Percentiles rank a stretch among this genome's conserved stretches.
Evolutionary conservation across 495 filamentous ascomycete genomes (phyloP).

Genomic region (Neurospora terricola): DNA sequence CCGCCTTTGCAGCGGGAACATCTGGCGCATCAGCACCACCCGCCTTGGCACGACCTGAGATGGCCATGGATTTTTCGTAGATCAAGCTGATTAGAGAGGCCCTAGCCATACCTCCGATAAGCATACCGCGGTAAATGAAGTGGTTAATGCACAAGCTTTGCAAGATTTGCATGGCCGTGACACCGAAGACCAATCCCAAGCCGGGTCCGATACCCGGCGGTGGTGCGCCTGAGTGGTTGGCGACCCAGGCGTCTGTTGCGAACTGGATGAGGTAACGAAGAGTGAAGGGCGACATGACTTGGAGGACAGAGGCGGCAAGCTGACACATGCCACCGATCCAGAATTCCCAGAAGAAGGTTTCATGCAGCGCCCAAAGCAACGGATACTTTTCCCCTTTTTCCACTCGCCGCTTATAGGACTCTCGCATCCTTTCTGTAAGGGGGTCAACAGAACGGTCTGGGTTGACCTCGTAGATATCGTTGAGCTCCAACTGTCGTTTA

Average conservation of each 20-base stretch:
- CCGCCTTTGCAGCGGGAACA: slow-evolving; percentile 25
- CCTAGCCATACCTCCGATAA: slow-evolving; percentile 67
- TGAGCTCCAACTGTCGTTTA: slow-evolving; percentile 67
- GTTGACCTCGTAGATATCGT: slow-evolving; percentile 83
- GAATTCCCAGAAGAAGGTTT: slow-evolving; percentile 81
- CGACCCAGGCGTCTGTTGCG: slow-evolving; percentile 65
- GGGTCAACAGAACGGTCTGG: slow-evolving; percentile 62
- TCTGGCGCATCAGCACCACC: slow-evolving; percentile 39
- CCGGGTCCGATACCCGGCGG: slow-evolving; percentile 55
- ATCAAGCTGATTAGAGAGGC: slow-evolving; percentile 65
- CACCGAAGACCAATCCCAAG: slow-evolving; percentile 64
- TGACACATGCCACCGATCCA: slow-evolving; percentile 71
- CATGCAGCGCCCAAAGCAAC: slow-evolving; percentile 71
- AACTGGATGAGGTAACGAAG: slow-evolving; percentile 70
- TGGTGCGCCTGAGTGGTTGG: slow-evolving; percentile 36
- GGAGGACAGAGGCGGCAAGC: slow-evolving; percentile 56
- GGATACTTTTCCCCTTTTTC: slow-evolving; percentile 62
- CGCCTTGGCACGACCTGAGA: slow-evolving; percentile 69
- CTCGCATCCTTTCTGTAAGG: slow-evolving; percentile 52
- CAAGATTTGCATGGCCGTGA: slow-evolving; percentile 63
- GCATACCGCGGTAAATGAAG: slow-evolving; percentile 73
- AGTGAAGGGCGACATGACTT: slow-evolving; percentile 65
- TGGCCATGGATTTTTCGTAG: slow-evolving; percentile 73
- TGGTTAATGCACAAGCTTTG: slow-evolving; percentile 68
- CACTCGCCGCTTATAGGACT: slow-evolving; percentile 56